Evolutionary conservation across 306 rosid genomes (phyloP).

Genomic region (Alnus rubra): DNA sequence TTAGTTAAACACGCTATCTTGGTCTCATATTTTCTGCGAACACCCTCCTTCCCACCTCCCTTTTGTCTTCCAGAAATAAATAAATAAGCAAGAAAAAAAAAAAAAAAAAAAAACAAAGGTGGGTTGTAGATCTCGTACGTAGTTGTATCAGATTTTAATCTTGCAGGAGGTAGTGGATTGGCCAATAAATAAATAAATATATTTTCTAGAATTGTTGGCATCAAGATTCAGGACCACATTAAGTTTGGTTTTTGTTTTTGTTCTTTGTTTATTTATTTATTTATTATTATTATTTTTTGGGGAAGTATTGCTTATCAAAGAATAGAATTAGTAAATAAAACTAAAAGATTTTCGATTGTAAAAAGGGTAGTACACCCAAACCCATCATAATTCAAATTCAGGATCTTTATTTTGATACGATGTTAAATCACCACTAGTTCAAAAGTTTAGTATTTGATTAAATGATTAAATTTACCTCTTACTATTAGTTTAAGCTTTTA

Average conservation of each 20-base stretch:
- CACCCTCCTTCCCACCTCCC: background rate
- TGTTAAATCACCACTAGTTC: too few species aligned
- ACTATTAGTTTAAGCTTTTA: too few species aligned
- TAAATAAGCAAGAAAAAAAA: background rate
- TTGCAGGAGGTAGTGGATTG: background rate
- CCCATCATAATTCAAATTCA: too few species aligned
- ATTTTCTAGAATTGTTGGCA: background rate
- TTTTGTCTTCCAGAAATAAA: background rate
- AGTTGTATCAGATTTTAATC: background rate
- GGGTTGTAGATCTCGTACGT: background rate
- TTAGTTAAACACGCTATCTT: background rate
- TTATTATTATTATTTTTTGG: background rate
- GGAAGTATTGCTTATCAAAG: too few species aligned
- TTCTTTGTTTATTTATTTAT: background rate
- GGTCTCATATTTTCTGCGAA: background rate
- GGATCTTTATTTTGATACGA: too few species aligned
- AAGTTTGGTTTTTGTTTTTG: background rate
- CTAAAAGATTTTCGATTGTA: too few species aligned
- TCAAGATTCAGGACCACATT: background rate
- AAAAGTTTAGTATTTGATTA: too few species aligned
- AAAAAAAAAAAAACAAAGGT: background rate
- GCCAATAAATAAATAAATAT: background rate
- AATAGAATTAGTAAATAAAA: too few species aligned
- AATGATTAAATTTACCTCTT: too few species aligned
- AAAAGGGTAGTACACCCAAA: too few species aligned